Percentiles rank a stretch among this genome's conserved stretches.
phyloP scores from a whole-genome alignment of 2,329 filamentous ascomycete genomes.

The Hawksworthiomyces lignivorus region DNA sequence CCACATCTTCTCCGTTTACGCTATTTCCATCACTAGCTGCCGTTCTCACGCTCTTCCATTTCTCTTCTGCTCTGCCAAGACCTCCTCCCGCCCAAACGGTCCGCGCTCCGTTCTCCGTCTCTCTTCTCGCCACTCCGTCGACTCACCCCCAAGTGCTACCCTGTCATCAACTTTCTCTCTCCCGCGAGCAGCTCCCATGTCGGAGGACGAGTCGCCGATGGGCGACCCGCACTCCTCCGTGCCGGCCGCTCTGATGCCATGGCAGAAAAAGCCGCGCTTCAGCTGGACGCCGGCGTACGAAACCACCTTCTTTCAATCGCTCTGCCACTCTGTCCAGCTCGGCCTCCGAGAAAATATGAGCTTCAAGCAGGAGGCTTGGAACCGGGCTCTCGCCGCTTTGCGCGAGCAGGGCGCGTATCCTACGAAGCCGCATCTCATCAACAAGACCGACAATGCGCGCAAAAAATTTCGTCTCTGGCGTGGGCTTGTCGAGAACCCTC shows the following conservation, averaged over 20 bases:
- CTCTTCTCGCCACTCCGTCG: not conserved
- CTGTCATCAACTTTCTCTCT: not conserved
- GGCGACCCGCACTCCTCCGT: constrained; percentile 12
- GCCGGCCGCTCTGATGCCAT: constrained; percentile 10
- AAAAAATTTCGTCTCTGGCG: constrained; percentile 57
- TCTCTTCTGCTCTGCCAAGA: not conserved
- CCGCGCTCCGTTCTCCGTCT: not conserved
- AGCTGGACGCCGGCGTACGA: constrained; percentile 54
- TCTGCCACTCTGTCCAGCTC: constrained; percentile 51
- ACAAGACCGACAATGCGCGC: constrained; percentile 56
- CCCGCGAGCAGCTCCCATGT: constrained; percentile 19
- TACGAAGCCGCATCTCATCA: constrained; percentile 55
- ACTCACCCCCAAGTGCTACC: too few relatives aligned
- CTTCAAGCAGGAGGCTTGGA: constrained; percentile 56
- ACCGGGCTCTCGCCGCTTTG: constrained; percentile 46
- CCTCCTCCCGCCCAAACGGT: not conserved
- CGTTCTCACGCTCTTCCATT: not conserved
- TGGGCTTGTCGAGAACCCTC: constrained; percentile 48
- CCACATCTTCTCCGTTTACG: not conserved
- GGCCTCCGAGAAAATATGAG: constrained; percentile 42
- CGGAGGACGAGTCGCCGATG: constrained; percentile 23
- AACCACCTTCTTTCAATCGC: constrained; percentile 52
- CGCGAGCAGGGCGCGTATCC: constrained; percentile 50
- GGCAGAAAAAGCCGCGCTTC: constrained; percentile 40
- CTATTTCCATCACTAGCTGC: not conserved